Conservation (phyloP, 176 grass and related monocot species). For the Tuctoria greenei region DNA sequence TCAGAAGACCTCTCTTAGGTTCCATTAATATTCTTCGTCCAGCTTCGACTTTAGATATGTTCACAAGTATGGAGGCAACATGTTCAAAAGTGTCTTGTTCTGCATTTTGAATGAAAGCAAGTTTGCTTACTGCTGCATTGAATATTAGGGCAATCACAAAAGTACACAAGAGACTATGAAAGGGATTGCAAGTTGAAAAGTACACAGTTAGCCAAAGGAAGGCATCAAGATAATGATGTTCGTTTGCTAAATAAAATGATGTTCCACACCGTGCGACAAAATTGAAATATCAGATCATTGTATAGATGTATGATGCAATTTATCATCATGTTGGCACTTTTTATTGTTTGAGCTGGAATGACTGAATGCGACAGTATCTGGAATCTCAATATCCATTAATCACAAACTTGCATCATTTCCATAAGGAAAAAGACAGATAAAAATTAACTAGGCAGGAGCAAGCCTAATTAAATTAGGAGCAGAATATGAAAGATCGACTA, state of each 20-base stretch:
- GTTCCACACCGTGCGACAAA: not conserved
- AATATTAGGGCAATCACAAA: slow-evolving; percentile 14
- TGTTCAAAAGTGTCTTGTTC: slow-evolving; percentile 84
- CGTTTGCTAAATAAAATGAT: not conserved
- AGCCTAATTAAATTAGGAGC: too few species aligned
- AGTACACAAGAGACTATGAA: not conserved
- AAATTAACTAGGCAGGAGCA: not conserved
- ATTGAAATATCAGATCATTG: not conserved
- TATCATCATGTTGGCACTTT: slow-evolving; percentile 1
- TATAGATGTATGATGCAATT: not conserved
- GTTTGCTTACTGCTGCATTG: not conserved
- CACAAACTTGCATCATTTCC: not conserved
- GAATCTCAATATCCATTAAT: not conserved
- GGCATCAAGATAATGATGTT: not conserved
- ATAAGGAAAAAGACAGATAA: not conserved
- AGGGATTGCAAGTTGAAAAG: not conserved
- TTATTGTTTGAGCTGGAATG: not conserved
- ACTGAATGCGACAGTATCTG: not conserved
- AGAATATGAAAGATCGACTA: not conserved
- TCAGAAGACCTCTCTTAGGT: slow-evolving; percentile 78
- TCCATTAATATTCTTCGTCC: slow-evolving; percentile 88
- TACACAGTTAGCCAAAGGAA: not conserved
- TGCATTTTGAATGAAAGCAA: slow-evolving; percentile 23
- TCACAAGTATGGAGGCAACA: slow-evolving; percentile 84
- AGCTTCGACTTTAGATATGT: slow-evolving; percentile 89